Conservation (phyloP, 352 stramenopile species). For the Phytopythium oedochilum region DNA sequence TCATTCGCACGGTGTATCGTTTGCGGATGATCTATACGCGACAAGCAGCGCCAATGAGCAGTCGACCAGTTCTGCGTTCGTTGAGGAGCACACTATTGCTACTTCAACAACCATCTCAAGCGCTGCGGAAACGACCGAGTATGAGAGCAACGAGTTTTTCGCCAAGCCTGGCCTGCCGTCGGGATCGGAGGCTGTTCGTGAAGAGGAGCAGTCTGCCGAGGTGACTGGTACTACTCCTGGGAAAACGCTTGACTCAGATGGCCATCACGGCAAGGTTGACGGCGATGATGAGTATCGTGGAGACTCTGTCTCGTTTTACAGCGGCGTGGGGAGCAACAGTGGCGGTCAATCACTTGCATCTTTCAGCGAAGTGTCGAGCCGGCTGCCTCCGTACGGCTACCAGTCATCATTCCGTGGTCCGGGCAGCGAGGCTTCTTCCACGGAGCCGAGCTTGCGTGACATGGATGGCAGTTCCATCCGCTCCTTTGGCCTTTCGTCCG, state of each 20-base stretch:
- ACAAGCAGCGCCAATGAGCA: background rate
- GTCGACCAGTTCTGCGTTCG: background rate
- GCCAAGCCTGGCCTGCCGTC: slow-evolving; percentile 1
- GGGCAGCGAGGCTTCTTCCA: slow-evolving; percentile 34
- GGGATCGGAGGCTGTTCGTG: background rate
- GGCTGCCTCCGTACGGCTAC: slow-evolving; percentile 11
- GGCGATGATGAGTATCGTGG: slow-evolving; percentile 4
- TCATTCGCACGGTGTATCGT: slow-evolving; percentile 1
- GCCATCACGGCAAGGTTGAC: background rate
- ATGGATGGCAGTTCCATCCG: slow-evolving; percentile 48
- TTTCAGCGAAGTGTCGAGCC: slow-evolving; percentile 4
- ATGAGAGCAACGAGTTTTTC: background rate
- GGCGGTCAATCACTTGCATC: slow-evolving; percentile 4
- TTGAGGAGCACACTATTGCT: background rate
- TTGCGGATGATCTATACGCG: background rate
- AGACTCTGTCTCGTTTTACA: slow-evolving; percentile 1
- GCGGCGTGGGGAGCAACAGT: background rate
- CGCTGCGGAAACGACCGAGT: background rate
- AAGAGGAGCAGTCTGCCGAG: background rate
- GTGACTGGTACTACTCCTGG: background rate
- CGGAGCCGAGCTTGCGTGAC: slow-evolving; percentile 22
- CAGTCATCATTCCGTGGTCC: slow-evolving; percentile 38
- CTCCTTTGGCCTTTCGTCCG: slow-evolving; percentile 69
- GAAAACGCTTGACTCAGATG: background rate
- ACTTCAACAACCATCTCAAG: background rate